Base-by-base conservation (phyloP, 2,329 filamentous ascomycete genomes). In the Aspergillus texensis region DNA sequence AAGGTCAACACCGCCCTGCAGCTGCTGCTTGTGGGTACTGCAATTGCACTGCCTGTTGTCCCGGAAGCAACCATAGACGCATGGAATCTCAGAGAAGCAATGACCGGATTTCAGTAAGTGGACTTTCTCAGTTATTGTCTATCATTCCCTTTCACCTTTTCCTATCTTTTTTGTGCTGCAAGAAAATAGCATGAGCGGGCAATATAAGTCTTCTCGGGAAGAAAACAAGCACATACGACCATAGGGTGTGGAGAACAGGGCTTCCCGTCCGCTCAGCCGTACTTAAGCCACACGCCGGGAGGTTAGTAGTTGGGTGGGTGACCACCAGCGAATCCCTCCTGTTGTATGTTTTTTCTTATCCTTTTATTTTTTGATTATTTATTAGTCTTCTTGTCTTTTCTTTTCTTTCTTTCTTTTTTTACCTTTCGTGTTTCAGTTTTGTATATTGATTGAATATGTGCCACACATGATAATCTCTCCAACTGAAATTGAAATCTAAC, bases 1-100 rank as follows among this genome's bases (percentile, higher is more conserved):
- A 82, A 83, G 82, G 89, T 93, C 78, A 99, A 99, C 79, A 99
- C 95, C 0, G 93, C 96, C 50, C 80, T 98, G 70, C 95, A 99
- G 77, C 82, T 99, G 24, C 88, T 89, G 5, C 85, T 99, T 14
- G 91, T 99, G 72, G 94, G 94, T 21, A 86, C 90, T 12, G 94
- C 93, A 2, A 93, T 94, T 55, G 88, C 91, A 1, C 85, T 93
- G 48, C 94, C 94, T 0, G 84, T 97, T 14, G 70, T 96, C 28
- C 86, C 79, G 50, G 82, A 77, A 77, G 82, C 59, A 83, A 89
- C 77, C 67, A 88, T 71, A 75, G 83, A 61, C 72, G 81, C 48
- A 75, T 86, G 54, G 85, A 78, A 84, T 82, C 4, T 85, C 81
- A 54, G 83, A 86, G 83, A 91, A 88, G 89, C 91, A 74, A 84